phyloP scores from a whole-genome alignment of 1,284 basidiomycete genomes.

The Cryptococcus deneoformans region DNA sequence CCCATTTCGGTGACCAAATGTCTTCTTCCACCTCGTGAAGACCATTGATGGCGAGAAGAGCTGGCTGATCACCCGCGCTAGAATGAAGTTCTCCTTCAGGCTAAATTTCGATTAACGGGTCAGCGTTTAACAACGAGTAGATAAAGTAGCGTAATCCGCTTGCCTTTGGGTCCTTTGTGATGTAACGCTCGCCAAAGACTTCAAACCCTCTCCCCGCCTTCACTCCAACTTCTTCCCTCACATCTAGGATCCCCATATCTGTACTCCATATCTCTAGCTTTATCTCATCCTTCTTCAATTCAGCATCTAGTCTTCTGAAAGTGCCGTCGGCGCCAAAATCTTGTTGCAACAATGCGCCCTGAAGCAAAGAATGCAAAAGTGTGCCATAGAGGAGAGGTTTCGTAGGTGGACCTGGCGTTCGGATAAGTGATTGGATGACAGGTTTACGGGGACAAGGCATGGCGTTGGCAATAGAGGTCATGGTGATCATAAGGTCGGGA shows the following conservation, averaged over 20 bases:
- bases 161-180: slow-evolving; percentile 37
- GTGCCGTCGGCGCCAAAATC: slow-evolving; percentile 33
- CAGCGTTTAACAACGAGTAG: no score
- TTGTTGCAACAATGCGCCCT: slow-evolving; percentile 60
- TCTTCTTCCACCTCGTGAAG: slow-evolving; percentile 92
- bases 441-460: slow-evolving; percentile 78
- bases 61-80: slow-evolving; percentile 38
- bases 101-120: slow-evolving; percentile 45
- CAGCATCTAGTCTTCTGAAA: slow-evolving; percentile 27
- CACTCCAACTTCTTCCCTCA: slow-evolving; percentile 39
- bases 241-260: slow-evolving; percentile 42
- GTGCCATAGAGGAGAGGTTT: slow-evolving; percentile 75
- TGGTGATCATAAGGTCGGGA: slow-evolving; percentile 84
- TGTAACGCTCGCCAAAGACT: slow-evolving; percentile 25
- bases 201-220: slow-evolving; percentile 42
- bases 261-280: slow-evolving; percentile 47
- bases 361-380: slow-evolving; percentile 84
- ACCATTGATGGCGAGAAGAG: slow-evolving; percentile 63
- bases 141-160: slow-evolving; percentile 19
- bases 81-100: slow-evolving; percentile 60
- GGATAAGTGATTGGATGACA: slow-evolving; percentile 63
- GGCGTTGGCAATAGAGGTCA: slow-evolving; percentile 78
- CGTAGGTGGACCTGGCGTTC: slow-evolving; percentile 52
- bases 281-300: slow-evolving; percentile 36
- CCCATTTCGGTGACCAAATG: slow-evolving; percentile 93